A percentile compares a stretch with the other conserved stretches of the same genome.
phyloP scores from a whole-genome alignment of 805 yeast species.

The Yarrowia sp. region DNA sequence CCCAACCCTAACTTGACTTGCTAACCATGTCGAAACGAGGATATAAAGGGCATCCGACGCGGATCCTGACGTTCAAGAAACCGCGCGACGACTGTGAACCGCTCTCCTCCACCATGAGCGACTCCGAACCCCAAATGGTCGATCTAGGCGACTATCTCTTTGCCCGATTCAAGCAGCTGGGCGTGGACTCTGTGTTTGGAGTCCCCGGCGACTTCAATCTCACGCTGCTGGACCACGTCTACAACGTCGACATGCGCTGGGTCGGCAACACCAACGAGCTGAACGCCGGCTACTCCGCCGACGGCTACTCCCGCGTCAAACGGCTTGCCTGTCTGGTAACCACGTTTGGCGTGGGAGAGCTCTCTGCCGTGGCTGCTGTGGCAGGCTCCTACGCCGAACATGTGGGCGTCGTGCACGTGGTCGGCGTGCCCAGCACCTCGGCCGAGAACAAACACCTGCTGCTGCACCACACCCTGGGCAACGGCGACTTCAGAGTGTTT shows the following conservation, averaged over 20 bases:
- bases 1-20: slow-evolving; percentile 37
- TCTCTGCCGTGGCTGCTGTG: slow-evolving; percentile 82
- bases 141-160: slow-evolving; percentile 79
- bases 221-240: slow-evolving; percentile 68
- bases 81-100: neutral
- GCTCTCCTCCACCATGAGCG: slow-evolving; percentile 10
- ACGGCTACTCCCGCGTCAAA: slow-evolving; percentile 84
- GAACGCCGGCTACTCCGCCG: slow-evolving; percentile 88
- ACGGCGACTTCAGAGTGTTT: slow-evolving; percentile 81
- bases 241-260: slow-evolving; percentile 71
- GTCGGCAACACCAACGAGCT: slow-evolving; percentile 90
- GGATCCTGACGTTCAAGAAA: slow-evolving; percentile 38
- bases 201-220: slow-evolving; percentile 70
- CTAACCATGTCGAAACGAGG: slow-evolving; percentile 39
- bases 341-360: slow-evolving; percentile 91
- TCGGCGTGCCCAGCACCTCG: slow-evolving; percentile 81
- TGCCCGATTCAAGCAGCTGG: slow-evolving; percentile 77
- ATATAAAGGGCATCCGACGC: slow-evolving; percentile 39
- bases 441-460: slow-evolving; percentile 75
- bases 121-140: slow-evolving; percentile 48
- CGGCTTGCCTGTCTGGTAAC: slow-evolving; percentile 77
- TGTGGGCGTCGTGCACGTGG: slow-evolving; percentile 83
- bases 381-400: slow-evolving; percentile 92
- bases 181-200: slow-evolving; percentile 63
- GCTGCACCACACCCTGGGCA: slow-evolving; percentile 84